Evolutionary conservation across 495 filamentous ascomycete genomes (phyloP).

Genomic region (Chaetomidium leptoderma): DNA sequence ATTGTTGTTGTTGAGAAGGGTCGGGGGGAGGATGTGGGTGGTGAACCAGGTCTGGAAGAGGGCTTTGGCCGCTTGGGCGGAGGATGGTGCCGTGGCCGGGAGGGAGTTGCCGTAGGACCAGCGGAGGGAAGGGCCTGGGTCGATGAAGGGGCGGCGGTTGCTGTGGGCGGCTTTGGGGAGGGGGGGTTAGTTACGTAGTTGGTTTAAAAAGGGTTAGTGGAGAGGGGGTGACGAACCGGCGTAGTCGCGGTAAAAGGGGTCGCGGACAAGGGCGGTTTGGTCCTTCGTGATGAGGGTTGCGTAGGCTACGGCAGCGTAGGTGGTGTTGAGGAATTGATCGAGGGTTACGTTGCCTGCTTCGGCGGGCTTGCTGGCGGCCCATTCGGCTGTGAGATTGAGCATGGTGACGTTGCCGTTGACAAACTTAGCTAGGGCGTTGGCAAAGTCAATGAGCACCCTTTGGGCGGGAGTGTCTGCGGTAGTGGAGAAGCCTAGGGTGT

Average conservation of each 20-base stretch:
- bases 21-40: constrained; percentile 40
- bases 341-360: constrained; percentile 24
- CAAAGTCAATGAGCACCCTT: constrained; percentile 39
- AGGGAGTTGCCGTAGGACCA: constrained; percentile 53
- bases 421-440: constrained; percentile 38
- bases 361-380: constrained; percentile 39
- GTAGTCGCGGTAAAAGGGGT: constrained; percentile 53
- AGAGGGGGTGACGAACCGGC: constrained; percentile 18
- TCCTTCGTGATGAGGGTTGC: constrained; percentile 49
- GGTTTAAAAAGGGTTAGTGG: not conserved
- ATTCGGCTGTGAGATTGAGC: constrained; percentile 38
- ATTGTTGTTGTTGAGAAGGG: constrained; percentile 18
- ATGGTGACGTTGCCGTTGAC: constrained; percentile 33
- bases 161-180: constrained; percentile 31
- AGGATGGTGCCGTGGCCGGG: constrained; percentile 34
- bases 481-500: constrained; percentile 36
- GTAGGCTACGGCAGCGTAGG: no score
- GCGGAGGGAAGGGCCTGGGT: constrained; percentile 51
- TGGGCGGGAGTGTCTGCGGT: constrained; percentile 29
- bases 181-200: not conserved
- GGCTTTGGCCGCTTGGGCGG: constrained; percentile 44
- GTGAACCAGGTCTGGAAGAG: constrained; percentile 54
- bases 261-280: constrained; percentile 45
- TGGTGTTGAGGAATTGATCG: constrained; percentile 36
- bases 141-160: constrained; percentile 50